Evolutionary conservation across 345 rosid species (phyloP).

Genomic region (Citrus maxima): DNA sequence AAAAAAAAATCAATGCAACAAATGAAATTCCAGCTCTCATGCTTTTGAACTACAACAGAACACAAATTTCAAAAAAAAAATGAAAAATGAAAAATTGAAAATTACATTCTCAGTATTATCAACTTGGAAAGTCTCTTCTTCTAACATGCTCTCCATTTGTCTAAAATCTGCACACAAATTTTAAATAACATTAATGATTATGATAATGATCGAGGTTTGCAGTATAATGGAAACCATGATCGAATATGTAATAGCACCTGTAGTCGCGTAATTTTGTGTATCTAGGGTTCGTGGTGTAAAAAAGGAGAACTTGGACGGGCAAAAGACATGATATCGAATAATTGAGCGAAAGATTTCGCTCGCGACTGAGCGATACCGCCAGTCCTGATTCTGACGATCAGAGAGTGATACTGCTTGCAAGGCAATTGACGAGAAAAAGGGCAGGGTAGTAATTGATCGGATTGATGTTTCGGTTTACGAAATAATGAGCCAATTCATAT

Average conservation of each 20-base stretch:
- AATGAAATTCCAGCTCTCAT: neutral
- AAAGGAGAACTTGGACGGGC: neutral
- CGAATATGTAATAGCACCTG: neutral
- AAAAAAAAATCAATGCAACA: neutral
- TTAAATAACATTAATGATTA: constrained; percentile 13
- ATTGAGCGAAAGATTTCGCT: neutral
- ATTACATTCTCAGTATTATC: constrained; percentile 49
- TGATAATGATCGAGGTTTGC: neutral
- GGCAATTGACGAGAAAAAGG: neutral
- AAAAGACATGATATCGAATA: neutral
- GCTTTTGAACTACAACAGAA: neutral
- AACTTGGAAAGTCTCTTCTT: constrained; percentile 55
- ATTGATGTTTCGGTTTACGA: neutral
- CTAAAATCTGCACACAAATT: constrained; percentile 1
- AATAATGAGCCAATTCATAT: neutral
- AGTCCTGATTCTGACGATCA: neutral
- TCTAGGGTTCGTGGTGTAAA: neutral
- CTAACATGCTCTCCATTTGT: constrained; percentile 37
- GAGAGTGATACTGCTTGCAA: neutral
- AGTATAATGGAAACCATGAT: neutral
- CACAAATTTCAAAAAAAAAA: neutral
- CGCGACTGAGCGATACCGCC: neutral
- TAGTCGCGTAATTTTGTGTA: neutral
- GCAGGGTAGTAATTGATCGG: neutral
- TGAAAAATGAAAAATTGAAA: constrained; percentile 11